Evolutionary conservation across 1,284 basidiomycete genomes (phyloP).

Genomic region (Mycena citricolor): DNA sequence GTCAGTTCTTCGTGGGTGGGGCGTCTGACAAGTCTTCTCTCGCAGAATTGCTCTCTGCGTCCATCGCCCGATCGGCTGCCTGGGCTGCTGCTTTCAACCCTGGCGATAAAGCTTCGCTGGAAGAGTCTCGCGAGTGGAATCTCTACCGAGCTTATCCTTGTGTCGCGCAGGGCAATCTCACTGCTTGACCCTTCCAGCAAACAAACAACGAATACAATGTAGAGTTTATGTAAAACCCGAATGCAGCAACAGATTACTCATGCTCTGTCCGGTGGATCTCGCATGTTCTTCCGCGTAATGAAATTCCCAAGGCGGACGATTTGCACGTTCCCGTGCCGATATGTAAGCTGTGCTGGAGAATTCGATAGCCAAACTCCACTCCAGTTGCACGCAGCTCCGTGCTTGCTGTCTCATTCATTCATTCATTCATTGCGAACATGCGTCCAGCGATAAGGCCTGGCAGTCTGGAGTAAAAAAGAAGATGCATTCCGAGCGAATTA

Average conservation of each 20-base stretch:
- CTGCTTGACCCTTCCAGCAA: conserved; percentile 1
- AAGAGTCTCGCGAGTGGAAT: conserved; percentile 38
- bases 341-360: neutral
- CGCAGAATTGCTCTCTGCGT: conserved; percentile 13
- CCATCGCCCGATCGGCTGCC: conserved; percentile 6
- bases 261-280: neutral
- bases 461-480: neutral
- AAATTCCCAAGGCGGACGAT: neutral
- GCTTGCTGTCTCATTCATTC: neutral
- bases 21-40: neutral
- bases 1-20: neutral
- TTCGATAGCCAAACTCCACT: neutral
- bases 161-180: conserved; percentile 37
- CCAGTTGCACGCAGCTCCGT: neutral
- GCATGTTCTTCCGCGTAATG: neutral
- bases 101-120: conserved; percentile 12
- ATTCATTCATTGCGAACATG: conserved; percentile 2
- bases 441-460: conserved; percentile 3
- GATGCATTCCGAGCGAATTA: neutral
- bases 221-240: neutral
- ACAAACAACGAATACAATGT: neutral
- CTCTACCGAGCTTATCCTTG: conserved; percentile 47
- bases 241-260: neutral
- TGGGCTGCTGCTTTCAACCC: conserved; percentile 9
- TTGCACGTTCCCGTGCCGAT: neutral